These are phyloP conservation scores for Seiridium cupressi DNA, from an alignment of 2,329 filamentous ascomycete species.

Conservation along the genomic window DNA sequence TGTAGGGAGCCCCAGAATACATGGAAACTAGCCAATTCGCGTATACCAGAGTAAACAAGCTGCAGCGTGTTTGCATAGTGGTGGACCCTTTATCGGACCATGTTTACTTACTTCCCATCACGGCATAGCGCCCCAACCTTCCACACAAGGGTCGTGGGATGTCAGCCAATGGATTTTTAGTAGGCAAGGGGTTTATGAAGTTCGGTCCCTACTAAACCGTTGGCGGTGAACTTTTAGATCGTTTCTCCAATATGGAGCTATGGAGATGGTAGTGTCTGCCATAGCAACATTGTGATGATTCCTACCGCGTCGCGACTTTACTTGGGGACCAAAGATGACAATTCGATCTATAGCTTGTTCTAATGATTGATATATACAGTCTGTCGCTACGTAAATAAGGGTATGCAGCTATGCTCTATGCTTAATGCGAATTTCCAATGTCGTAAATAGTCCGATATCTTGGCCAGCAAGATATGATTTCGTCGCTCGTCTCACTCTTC, in stretches of 20 bases:
- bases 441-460: neutral
- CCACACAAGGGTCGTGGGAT: slow-evolving; percentile 13
- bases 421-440: neutral
- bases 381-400: neutral
- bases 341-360: too few relatives aligned
- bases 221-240: neutral
- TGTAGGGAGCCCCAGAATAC: neutral
- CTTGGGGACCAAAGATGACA: too few relatives aligned
- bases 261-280: neutral
- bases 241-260: neutral
- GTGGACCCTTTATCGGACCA: slow-evolving; percentile 23
- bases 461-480: neutral
- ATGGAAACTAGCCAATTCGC: slow-evolving; percentile 14
- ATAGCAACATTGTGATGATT: neutral
- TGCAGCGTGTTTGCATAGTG: slow-evolving; percentile 7
- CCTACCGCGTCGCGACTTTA: neutral
- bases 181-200: slow-evolving; percentile 1
- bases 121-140: slow-evolving; percentile 29
- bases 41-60: slow-evolving; percentile 15
- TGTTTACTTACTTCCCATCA: slow-evolving; percentile 44
- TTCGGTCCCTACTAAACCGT: neutral
- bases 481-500: neutral
- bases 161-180: slow-evolving; percentile 18
- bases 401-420: neutral
- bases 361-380: neutral